phyloP scores from a whole-genome alignment of 148 eudicot species.

The Cornus kousa region DNA sequence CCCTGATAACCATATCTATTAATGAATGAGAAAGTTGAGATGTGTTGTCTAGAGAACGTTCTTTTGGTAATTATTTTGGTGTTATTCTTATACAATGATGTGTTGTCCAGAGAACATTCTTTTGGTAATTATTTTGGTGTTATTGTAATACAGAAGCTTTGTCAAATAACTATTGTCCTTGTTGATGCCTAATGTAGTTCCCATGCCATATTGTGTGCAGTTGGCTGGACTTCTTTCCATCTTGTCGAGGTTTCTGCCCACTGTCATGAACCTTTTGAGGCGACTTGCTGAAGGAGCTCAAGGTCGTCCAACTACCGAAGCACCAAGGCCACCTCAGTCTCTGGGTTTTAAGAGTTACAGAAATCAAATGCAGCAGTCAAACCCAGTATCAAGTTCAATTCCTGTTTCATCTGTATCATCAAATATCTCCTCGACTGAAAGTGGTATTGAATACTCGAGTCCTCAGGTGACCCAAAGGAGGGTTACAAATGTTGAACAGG shows the following conservation, averaged over 20 bases:
- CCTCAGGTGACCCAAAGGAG: slow-evolving; percentile 25
- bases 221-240: slow-evolving; percentile 32
- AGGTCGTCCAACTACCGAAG: slow-evolving; percentile 16
- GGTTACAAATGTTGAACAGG: slow-evolving; percentile 10
- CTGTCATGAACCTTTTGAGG: slow-evolving; percentile 28
- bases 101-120: background rate
- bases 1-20: background rate
- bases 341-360: slow-evolving; percentile 18
- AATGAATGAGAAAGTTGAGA: background rate
- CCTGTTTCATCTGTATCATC: slow-evolving; percentile 24
- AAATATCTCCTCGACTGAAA: slow-evolving; percentile 20
- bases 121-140: background rate
- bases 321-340: slow-evolving; percentile 6
- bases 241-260: slow-evolving; percentile 27
- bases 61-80: background rate
- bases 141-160: too few species aligned
- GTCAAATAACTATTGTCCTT: too few species aligned
- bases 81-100: background rate
- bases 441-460: slow-evolving; percentile 26
- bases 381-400: slow-evolving; percentile 17
- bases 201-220: slow-evolving; percentile 14
- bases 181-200: background rate
- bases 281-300: slow-evolving; percentile 30
- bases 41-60: background rate
- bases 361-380: slow-evolving; percentile 14